Base-by-base conservation (phyloP, 2,329 filamentous ascomycete genomes). In the Grosmannia penicillata region DNA sequence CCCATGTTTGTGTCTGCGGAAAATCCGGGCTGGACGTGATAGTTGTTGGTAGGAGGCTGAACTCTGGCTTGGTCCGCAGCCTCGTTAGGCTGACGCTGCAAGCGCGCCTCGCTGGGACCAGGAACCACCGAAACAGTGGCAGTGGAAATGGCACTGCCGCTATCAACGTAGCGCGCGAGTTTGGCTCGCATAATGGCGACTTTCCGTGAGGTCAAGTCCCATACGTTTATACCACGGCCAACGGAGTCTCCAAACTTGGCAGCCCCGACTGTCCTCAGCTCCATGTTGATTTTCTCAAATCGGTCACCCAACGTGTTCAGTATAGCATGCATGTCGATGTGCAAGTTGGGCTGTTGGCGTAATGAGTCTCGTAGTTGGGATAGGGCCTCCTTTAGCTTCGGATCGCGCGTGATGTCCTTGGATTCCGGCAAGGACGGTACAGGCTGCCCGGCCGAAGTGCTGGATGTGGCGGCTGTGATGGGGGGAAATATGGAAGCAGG, bases 191-290 rank as follows among this genome's bases (percentile, higher is more conserved):
- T 62, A 25, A 69, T 61, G 17, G 58, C 55, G 1, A 71, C 51
- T 32, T 69, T 68, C 27, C 61, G 56, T 0, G 65, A 60, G 0
- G 61, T 62, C 44, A 69, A 51, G 6, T 62, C 63, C 66, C 66
- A 70, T 0, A 68, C 47, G 33, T 65, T 66, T 37, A 61, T 60
- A 38, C 55, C 55, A 0, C 48, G 49, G n/a, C 51, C 58, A 0
- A 49, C 55, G 34, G 38, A 34, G 39, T 46, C 41, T 27, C 45
- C 45, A 18, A 41, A 45, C 26, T 43, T 44, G 37, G 38, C 37
- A 4, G 51, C 45, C 3, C 56, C 51, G 0, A 49, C 46, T 2
- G 51, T 48, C 3, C 56, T 53, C 11, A 65, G 53, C 0, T 55
- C 50, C 2, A 53, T 52, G 36, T 60, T 62, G 15, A 58, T 60